Percentiles rank a stretch among this genome's conserved stretches.
Conservation (phyloP, 495 filamentous ascomycete species). For the Glutinoglossum americanum region DNA sequence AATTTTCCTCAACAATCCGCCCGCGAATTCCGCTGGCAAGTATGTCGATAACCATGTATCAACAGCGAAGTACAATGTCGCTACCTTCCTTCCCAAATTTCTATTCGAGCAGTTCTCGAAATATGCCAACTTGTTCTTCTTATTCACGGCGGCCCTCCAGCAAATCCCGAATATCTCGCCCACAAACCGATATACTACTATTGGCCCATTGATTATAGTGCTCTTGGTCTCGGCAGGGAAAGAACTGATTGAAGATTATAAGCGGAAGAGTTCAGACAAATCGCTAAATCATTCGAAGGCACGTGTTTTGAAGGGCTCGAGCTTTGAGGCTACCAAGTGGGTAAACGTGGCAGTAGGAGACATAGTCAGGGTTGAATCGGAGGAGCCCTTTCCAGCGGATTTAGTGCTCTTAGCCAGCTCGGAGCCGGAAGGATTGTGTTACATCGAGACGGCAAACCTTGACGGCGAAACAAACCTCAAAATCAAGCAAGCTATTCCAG, state of each 20-base stretch:
- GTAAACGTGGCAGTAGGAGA: slow-evolving; percentile 86
- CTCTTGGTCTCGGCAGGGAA: slow-evolving; percentile 85
- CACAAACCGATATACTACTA: slow-evolving; percentile 88
- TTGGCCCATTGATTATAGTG: slow-evolving; percentile 77
- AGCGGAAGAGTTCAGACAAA: slow-evolving; percentile 70
- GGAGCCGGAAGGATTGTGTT: slow-evolving; percentile 93
- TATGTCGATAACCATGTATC: slow-evolving; percentile 93
- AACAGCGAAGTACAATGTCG: slow-evolving; percentile 90
- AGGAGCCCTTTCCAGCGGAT: slow-evolving; percentile 91
- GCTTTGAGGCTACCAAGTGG: slow-evolving; percentile 77
- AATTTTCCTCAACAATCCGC: slow-evolving; percentile 93
- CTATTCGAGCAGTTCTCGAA: slow-evolving; percentile 98
- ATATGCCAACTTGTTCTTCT: slow-evolving; percentile 98
- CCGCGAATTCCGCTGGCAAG: slow-evolving; percentile 70
- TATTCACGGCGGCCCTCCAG: slow-evolving; percentile 88
- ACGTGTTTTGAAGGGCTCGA: slow-evolving; percentile 60
- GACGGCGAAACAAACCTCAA: slow-evolving; percentile 98
- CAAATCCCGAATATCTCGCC: slow-evolving; percentile 91
- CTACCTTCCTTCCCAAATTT: slow-evolving; percentile 95
- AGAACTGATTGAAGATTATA: slow-evolving; percentile 85
- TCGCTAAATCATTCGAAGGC: slow-evolving; percentile 77
- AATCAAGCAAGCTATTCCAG: slow-evolving; percentile 94
- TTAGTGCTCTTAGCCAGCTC: slow-evolving; percentile 81
- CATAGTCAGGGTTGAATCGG: slow-evolving; percentile 83
- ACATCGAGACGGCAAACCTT: slow-evolving; percentile 96